Evolutionary conservation across 1,284 basidiomycete genomes (phyloP).

Genomic region (Puccinia polysora): DNA sequence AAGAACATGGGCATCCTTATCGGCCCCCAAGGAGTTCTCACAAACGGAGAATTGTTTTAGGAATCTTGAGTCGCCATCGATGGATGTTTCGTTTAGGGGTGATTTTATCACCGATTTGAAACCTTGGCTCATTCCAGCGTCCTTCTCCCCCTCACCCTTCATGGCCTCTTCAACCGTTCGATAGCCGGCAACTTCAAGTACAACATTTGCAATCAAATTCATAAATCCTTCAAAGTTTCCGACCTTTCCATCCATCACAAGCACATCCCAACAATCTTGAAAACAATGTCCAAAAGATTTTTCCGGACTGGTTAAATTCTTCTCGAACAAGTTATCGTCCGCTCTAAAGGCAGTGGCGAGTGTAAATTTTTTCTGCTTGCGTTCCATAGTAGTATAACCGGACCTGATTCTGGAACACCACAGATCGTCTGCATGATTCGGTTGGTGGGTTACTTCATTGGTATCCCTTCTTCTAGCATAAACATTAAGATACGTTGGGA

Average conservation of each 20-base stretch:
- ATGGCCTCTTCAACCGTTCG: neutral
- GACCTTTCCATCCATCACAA: slow-evolving; percentile 38
- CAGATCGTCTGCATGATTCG: slow-evolving; percentile 5
- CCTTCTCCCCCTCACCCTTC: neutral
- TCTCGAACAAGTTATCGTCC: slow-evolving; percentile 9
- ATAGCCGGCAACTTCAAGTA: slow-evolving; percentile 4
- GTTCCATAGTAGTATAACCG: slow-evolving; percentile 24
- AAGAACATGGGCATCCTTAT: too few relatives aligned
- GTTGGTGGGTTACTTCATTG: slow-evolving; percentile 28
- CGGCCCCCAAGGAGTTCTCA: too few relatives aligned
- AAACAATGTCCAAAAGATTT: slow-evolving; percentile 12
- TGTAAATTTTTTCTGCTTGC: slow-evolving; percentile 22
- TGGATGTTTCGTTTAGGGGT: too few relatives aligned
- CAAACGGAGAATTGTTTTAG: too few relatives aligned
- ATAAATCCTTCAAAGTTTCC: slow-evolving; percentile 19
- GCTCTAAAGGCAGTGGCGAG: slow-evolving; percentile 6
- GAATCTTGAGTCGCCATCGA: too few relatives aligned
- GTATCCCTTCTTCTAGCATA: slow-evolving; percentile 27
- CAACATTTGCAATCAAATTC: slow-evolving; percentile 2
- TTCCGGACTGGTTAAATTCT: slow-evolving; percentile 22
- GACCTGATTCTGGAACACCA: slow-evolving; percentile 33
- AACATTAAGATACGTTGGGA: slow-evolving; percentile 8
- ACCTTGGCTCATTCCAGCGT: too few relatives aligned
- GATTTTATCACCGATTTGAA: too few relatives aligned
- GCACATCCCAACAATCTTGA: slow-evolving; percentile 37